Conservation (phyloP, 164 flowering plant species). For the Brasenia schreberi region DNA sequence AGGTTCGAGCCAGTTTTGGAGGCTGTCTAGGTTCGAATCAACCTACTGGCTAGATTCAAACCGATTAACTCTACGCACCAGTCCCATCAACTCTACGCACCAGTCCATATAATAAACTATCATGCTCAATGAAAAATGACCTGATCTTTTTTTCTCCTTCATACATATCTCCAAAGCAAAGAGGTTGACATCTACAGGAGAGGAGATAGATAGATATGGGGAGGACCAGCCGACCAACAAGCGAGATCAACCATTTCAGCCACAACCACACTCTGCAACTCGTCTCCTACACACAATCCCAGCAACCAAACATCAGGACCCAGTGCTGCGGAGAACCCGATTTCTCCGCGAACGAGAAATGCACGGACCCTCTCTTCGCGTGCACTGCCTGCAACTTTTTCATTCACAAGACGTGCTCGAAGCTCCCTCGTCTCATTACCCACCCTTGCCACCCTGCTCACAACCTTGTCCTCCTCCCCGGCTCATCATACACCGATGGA, state of each 20-base stretch:
- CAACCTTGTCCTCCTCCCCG: slow-evolving; percentile 4
- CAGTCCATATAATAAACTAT: too few relatives aligned
- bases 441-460: slow-evolving; percentile 5
- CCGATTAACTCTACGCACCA: too few relatives aligned
- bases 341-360: not conserved
- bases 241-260: slow-evolving; percentile 11
- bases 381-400: slow-evolving; percentile 4
- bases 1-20: too few relatives aligned
- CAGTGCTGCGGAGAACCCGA: not conserved
- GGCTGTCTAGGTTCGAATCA: too few relatives aligned
- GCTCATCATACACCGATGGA: not conserved
- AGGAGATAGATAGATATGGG: too few relatives aligned
- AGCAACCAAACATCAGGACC: not conserved
- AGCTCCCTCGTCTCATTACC: not conserved
- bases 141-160: too few relatives aligned
- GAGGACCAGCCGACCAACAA: too few relatives aligned
- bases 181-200: too few relatives aligned
- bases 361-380: not conserved
- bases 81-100: too few relatives aligned
- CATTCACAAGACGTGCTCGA: slow-evolving; percentile 2
- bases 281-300: not conserved
- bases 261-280: slow-evolving; percentile 10
- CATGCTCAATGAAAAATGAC: too few relatives aligned
- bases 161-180: too few relatives aligned
- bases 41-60: too few relatives aligned